Percentiles rank a stretch among this genome's conserved stretches.
Conservation (phyloP, 1,284 basidiomycete genomes). For the Irpex sp. region DNA sequence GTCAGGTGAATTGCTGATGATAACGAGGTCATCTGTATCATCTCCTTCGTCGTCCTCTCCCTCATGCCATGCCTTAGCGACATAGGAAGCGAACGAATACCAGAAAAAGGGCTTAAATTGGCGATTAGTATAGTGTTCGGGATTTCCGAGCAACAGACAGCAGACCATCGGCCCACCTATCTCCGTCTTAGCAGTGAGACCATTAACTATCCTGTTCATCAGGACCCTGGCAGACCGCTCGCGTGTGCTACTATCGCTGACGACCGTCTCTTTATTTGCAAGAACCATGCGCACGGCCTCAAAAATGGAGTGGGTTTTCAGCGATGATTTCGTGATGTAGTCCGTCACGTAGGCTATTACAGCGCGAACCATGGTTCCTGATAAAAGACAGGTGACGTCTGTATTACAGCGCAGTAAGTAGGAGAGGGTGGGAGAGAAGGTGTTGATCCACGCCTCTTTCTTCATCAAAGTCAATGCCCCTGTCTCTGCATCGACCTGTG, state of each 20-base stretch:
- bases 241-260: too few species aligned
- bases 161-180: slow-evolving; percentile 28
- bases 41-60: background rate
- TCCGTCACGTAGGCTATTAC: too few species aligned
- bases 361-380: too few species aligned
- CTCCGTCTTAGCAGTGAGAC: slow-evolving; percentile 23
- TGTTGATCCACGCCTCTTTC: too few species aligned
- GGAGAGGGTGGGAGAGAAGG: too few species aligned
- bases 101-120: background rate
- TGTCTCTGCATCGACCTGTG: background rate
- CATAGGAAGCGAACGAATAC: background rate
- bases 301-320: background rate
- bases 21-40: background rate
- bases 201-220: slow-evolving; percentile 23
- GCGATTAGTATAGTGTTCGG: background rate
- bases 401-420: too few species aligned
- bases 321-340: too few species aligned
- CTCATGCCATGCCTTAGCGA: background rate
- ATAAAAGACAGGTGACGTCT: too few species aligned
- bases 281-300: background rate
- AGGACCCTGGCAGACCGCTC: background rate
- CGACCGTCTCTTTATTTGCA: too few species aligned
- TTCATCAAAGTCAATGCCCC: background rate
- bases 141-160: slow-evolving; percentile 21
- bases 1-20: background rate